phyloP scores from a whole-genome alignment of 2,329 filamentous ascomycete genomes.

The Helminthosporium solani region DNA sequence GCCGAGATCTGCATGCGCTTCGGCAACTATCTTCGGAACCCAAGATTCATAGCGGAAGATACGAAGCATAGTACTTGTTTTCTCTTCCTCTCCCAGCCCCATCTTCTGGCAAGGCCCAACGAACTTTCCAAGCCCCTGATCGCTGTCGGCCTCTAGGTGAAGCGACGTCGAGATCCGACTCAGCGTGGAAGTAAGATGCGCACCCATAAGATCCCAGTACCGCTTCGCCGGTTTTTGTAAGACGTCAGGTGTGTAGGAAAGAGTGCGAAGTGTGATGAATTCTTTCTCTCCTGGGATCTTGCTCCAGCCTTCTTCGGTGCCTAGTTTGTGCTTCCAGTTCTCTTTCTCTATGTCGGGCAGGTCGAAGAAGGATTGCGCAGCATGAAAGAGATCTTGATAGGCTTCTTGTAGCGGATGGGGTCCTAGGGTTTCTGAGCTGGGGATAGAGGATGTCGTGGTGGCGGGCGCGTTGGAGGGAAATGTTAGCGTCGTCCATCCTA shows the following conservation, averaged over 20 bases:
- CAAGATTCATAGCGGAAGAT: conserved; percentile 41
- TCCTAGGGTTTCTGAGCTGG: conserved; percentile 1
- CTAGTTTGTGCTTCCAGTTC: conserved; percentile 35
- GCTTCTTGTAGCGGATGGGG: conserved; percentile 34
- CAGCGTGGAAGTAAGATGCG: conserved; percentile 25
- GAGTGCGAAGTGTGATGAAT: conserved; percentile 40
- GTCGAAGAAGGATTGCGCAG: conserved; percentile 36
- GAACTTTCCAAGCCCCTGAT: conserved; percentile 23
- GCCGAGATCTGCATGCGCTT: conserved; percentile 40
- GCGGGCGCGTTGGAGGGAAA: conserved; percentile 7
- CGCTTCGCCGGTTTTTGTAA: conserved; percentile 29
- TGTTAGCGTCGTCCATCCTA: conserved; percentile 42
- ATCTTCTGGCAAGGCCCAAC: conserved; percentile 28
- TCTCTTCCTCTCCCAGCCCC: conserved; percentile 20
- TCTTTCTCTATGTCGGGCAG: conserved; percentile 25
- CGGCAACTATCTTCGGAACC: conserved; percentile 38
- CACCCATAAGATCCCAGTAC: conserved; percentile 38
- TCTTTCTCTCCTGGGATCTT: conserved; percentile 41
- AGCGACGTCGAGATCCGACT: conserved; percentile 26
- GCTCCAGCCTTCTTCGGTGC: conserved; percentile 40
- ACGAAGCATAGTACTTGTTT: conserved; percentile 40
- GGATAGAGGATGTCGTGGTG: neutral
- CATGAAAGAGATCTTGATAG: conserved; percentile 30
- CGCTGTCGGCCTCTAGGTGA: conserved; percentile 14
- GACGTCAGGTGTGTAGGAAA: conserved; percentile 34